Base-by-base conservation (phyloP, 2,329 filamentous ascomycete genomes). In the Aschersonia sp. region DNA sequence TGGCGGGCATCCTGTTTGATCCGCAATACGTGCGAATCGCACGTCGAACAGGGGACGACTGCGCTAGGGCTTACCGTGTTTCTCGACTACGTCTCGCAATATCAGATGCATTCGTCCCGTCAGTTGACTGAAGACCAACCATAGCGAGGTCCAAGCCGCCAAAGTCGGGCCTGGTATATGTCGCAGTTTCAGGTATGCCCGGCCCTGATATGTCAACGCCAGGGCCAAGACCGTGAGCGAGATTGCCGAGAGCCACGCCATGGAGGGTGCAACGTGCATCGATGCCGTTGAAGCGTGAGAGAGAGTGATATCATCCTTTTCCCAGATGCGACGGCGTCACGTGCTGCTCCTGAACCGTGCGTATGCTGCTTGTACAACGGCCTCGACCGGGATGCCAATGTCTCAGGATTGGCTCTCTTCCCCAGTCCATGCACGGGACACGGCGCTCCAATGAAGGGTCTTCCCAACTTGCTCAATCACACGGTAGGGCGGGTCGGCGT, bases 91-190 rank as follows among this genome's bases (percentile, higher is more conserved):
- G 30, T 45, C 44, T 12, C 37, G 44, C 14, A 45, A 30, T 32
- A 45, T 31, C 30, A 2, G 22, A 32, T 45, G 44, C 44, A 45
- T 45, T n/a, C 37, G 44, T 6, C 44, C 44, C 9, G 29, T 40
- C 44, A 45, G 30, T 31, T 45, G 44, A 10, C 4, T 45, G 14
- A 41, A 22, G 12, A 41, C 44, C 22, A 45, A 39, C 44, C 44
- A 45, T 30, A 45, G 32, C 6, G 44, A 35, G 7, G 44, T 41
- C 44, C 44, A 45, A 11, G 44, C 44, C 22, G 44, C 44, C 44
- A 37, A 41, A 5, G 22, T 30, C 7, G 44, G 44, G 32, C 35
- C 44, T 6, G 44, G 44, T 29, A 45, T 35, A 45, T 45, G 35
- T 12, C 44, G 44, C 35, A 45, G 12, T 12, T 32, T 37, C 32